These are phyloP conservation scores for Ensete ventricosum DNA, from an alignment of 176 grass and related monocot genomes.

Conservation along the genomic window DNA sequence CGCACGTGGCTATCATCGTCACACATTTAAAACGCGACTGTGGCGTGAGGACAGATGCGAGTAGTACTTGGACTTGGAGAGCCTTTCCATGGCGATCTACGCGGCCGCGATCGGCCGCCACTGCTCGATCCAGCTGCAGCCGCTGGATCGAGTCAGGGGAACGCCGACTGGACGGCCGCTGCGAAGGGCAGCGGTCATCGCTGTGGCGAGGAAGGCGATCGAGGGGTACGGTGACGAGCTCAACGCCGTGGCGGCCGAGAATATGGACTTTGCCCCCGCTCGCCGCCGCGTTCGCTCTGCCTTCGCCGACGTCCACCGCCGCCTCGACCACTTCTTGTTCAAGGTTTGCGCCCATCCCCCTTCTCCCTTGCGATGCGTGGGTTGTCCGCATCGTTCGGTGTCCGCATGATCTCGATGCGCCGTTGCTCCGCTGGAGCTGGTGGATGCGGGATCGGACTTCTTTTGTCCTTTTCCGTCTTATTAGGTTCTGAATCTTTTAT, in stretches of 20 bases:
- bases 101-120: background rate
- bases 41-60: too few species aligned
- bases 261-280: slow-evolving; percentile 77
- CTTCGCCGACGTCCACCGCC: slow-evolving; percentile 58
- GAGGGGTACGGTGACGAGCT: slow-evolving; percentile 72
- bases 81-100: background rate
- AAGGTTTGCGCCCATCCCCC: slow-evolving; percentile 34
- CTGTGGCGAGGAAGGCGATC: slow-evolving; percentile 9
- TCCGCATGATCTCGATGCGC: too few species aligned
- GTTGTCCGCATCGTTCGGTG: too few species aligned
- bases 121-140: background rate
- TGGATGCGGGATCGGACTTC: background rate
- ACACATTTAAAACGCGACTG: too few species aligned
- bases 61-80: too few species aligned
- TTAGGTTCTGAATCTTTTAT: background rate
- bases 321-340: slow-evolving; percentile 83
- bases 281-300: slow-evolving; percentile 50
- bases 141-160: too few species aligned
- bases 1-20: too few species aligned
- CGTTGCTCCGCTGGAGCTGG: background rate
- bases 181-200: background rate
- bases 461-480: background rate
- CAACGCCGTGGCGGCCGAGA: slow-evolving; percentile 48
- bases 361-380: too few species aligned
- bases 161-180: background rate